These are phyloP conservation scores for Pseudogymnoascus sp. DNA, from an alignment of 2,329 filamentous ascomycete species.

Conservation along the genomic window DNA sequence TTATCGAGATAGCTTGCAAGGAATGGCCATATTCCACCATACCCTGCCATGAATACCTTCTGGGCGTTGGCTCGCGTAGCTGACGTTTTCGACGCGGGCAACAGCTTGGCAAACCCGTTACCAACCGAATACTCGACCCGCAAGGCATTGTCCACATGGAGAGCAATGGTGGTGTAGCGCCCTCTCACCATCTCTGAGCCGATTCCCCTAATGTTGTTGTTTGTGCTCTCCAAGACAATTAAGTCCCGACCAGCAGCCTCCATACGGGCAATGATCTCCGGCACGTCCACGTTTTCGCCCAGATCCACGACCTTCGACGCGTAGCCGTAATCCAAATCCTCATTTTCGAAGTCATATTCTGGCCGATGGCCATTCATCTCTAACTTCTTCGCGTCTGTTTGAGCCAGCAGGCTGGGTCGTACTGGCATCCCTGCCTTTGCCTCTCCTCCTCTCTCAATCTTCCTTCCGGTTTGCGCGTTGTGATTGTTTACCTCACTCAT, in stretches of 20 bases:
- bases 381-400: constrained; percentile 13
- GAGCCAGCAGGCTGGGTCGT: constrained; percentile 22
- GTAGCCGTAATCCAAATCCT: constrained; percentile 28
- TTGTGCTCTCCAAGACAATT: constrained; percentile 43
- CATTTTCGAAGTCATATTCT: constrained; percentile 4
- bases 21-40: constrained; percentile 27
- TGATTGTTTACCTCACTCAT: constrained; percentile 45
- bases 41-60: constrained; percentile 12
- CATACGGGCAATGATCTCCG: constrained; percentile 44
- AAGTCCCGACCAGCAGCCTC: constrained; percentile 32
- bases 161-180: constrained; percentile 65
- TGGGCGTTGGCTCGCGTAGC: not conserved
- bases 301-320: constrained; percentile 36
- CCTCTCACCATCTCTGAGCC: constrained; percentile 45
- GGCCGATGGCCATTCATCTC: not conserved
- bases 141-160: constrained; percentile 49
- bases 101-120: constrained; percentile 33
- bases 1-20: constrained; percentile 31
- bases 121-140: constrained; percentile 50
- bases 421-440: constrained; percentile 18
- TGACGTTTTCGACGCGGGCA: not conserved
- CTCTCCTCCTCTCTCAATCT: constrained; percentile 10
- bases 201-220: constrained; percentile 32
- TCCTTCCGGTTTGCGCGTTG: constrained; percentile 28
- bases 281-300: constrained; percentile 39